Evolutionary conservation across 768 basidiomycete genomes (phyloP), one percentile per base, ranked within the genome.

Genomic region (Tricholoma saponaceum): DNA sequence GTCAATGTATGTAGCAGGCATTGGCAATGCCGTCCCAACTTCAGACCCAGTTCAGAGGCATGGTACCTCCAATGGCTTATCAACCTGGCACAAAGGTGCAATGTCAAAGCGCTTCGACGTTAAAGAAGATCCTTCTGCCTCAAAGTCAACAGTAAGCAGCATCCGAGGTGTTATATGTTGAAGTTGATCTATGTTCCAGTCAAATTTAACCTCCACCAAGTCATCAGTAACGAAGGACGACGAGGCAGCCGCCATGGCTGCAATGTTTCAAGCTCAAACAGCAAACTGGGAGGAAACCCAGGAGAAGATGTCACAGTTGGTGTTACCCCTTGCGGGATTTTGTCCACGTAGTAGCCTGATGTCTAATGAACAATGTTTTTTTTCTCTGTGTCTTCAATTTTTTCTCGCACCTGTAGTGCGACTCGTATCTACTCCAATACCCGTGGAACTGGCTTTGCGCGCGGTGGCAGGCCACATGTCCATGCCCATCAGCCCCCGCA

Each of bases 271-370:
- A 72, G 90, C 90, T 59, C 91, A 94, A 74, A 86, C 87, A 39
- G 87, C 91, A 62, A 92, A 95, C 74, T 99, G 96, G 97, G 90
- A 97, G 79, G 91, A 95, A 83, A 89, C 95, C 69, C 94, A 98
- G 78, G 95, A 98, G 82, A 94, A 96, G 83, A 98, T 99, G 95
- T 90, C 95, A 70, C 88, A 93, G 97, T 99, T 80, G 80, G 95
- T 95, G 79, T 84, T 76, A 77, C 79, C 80, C 81, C 70, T 72
- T 66, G 66, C 70, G 76, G 78, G 76, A 72, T 80, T 76, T 78
- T 81, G 74, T 83, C 71, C 74, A 72, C 76, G 82, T 87, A 86
- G 84, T 88, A 87, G 81, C 75, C 63, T 70, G 65, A 66, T 72
- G 63, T 90, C 88, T 89, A 86, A 90, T 89, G 81, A 82, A 85